phyloP scores from a whole-genome alignment of 345 rosid species.

The Firmiana major region DNA sequence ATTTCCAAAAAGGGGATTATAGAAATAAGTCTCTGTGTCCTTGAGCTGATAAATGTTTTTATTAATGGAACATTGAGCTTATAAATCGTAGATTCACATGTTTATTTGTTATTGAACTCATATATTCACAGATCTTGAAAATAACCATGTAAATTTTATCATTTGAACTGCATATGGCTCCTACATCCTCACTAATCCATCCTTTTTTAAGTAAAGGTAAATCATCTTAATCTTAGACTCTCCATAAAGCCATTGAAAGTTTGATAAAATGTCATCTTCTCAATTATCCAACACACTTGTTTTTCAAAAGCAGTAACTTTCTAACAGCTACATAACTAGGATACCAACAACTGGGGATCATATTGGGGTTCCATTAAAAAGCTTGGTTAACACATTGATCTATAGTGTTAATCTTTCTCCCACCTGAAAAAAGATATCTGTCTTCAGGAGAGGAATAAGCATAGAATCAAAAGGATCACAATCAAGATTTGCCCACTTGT shows the following conservation, averaged over 20 bases:
- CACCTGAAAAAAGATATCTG: not conserved
- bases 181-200: not conserved
- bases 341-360: not conserved
- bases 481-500: not conserved
- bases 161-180: not conserved
- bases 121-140: not conserved
- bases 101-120: not conserved
- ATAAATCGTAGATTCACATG: not conserved
- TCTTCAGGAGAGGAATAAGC: not conserved
- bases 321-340: not conserved
- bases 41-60: not conserved
- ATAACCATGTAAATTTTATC: not conserved
- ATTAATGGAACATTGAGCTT: not conserved
- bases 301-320: not conserved
- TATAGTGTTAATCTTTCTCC: not conserved
- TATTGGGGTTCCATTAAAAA: not conserved
- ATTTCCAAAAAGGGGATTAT: not conserved
- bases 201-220: not conserved
- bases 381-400: not conserved
- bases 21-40: not conserved
- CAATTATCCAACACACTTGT: not conserved
- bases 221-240: not conserved
- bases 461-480: not conserved
- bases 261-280: not conserved
- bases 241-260: not conserved